Conservation (phyloP, 495 filamentous ascomycete species). For the Aspergillus taichungensis region DNA sequence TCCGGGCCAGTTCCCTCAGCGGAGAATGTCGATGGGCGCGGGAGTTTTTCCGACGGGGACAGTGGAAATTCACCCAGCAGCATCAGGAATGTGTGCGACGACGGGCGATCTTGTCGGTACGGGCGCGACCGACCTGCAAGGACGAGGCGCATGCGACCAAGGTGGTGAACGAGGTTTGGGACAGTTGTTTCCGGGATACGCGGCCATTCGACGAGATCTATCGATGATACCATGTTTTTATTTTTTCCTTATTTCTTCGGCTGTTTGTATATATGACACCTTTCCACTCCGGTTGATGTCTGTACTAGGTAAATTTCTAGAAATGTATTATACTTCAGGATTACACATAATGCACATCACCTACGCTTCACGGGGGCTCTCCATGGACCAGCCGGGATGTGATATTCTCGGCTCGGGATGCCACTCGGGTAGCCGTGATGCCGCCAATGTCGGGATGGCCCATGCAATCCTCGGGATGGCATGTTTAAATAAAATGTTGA, state of each 20-base stretch:
- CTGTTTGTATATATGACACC: too few relatives aligned
- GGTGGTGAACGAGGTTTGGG: constrained; percentile 94
- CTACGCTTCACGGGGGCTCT: too few relatives aligned
- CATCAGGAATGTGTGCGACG: constrained; percentile 85
- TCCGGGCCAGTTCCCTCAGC: constrained; percentile 81
- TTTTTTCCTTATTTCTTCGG: constrained; percentile 5
- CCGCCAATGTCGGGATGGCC: too few relatives aligned
- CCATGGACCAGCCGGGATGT: too few relatives aligned
- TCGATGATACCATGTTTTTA: constrained; percentile 44
- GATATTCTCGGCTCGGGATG: too few relatives aligned
- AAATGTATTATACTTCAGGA: too few relatives aligned
- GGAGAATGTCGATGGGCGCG: constrained; percentile 89
- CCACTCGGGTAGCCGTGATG: too few relatives aligned
- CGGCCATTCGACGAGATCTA: constrained; percentile 96
- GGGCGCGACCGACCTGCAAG: constrained; percentile 65
- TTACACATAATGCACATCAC: too few relatives aligned
- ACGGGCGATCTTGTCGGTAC: constrained; percentile 68
- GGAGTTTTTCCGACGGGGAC: constrained; percentile 72
- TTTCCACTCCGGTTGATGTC: too few relatives aligned
- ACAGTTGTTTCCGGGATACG: constrained; percentile 90
- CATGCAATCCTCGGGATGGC: too few relatives aligned
- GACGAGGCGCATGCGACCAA: constrained; percentile 80
- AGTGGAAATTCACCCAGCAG: constrained; percentile 84
- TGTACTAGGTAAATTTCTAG: too few relatives aligned
- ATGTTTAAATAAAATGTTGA: too few relatives aligned